Evolutionary conservation across 2,329 filamentous ascomycete genomes (phyloP).

Genomic region (Botrytis medusae): DNA sequence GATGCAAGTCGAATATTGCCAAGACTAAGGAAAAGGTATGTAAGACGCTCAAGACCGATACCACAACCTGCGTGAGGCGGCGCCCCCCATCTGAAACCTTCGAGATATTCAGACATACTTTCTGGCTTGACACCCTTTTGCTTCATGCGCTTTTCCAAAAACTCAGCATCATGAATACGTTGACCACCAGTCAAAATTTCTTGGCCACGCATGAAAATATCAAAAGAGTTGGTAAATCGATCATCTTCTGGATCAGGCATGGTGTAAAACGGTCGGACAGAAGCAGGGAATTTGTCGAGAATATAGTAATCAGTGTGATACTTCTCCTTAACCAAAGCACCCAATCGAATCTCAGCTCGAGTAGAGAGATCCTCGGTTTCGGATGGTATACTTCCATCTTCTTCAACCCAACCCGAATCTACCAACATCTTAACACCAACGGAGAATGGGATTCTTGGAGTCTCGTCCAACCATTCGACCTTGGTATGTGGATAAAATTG

Average conservation of each 20-base stretch:
- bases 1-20: slow-evolving; percentile 89
- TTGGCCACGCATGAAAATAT: slow-evolving; percentile 91
- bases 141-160: slow-evolving; percentile 76
- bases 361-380: slow-evolving; percentile 80
- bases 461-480: slow-evolving; percentile 83
- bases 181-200: slow-evolving; percentile 92
- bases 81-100: slow-evolving; percentile 83
- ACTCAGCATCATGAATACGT: slow-evolving; percentile 78
- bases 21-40: slow-evolving; percentile 81
- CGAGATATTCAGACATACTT: slow-evolving; percentile 88
- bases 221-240: slow-evolving; percentile 83
- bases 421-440: slow-evolving; percentile 81
- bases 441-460: slow-evolving; percentile 75
- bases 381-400: slow-evolving; percentile 70
- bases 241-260: slow-evolving; percentile 76
- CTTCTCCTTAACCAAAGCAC: slow-evolving; percentile 80
- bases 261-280: slow-evolving; percentile 86
- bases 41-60: slow-evolving; percentile 83
- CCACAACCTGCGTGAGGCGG: slow-evolving; percentile 89
- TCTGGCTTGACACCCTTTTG: slow-evolving; percentile 72
- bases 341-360: slow-evolving; percentile 81
- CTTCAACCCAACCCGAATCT: slow-evolving; percentile 72
- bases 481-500: slow-evolving; percentile 84
- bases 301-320: slow-evolving; percentile 91
- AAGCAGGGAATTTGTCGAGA: slow-evolving; percentile 86